Conservation (phyloP, 1,139 yeast species). For the Meyerozyma sp. region DNA sequence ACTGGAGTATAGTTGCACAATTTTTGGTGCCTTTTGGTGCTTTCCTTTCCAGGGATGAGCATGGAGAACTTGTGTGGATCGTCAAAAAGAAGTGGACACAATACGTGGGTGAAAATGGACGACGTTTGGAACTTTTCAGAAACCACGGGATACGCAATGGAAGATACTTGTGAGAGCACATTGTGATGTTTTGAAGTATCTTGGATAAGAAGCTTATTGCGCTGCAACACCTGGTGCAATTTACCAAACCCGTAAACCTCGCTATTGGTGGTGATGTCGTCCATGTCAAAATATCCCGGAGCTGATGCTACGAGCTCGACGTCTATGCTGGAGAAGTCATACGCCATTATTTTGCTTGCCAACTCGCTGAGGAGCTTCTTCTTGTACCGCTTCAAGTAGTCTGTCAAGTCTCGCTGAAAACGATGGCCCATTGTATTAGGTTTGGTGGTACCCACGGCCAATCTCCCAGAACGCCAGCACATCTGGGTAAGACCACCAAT, state of each 20-base stretch:
- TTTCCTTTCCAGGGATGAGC: slow-evolving; percentile 24
- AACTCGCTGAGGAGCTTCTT: slow-evolving; percentile 22
- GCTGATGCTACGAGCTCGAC: slow-evolving; percentile 57
- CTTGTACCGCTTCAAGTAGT: slow-evolving; percentile 41
- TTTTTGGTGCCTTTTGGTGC: slow-evolving; percentile 21
- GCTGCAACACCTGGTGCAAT: slow-evolving; percentile 35
- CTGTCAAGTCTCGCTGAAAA: slow-evolving; percentile 33
- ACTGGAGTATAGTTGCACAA: slow-evolving; percentile 35
- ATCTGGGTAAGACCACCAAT: slow-evolving; percentile 57
- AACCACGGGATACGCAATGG: slow-evolving; percentile 53
- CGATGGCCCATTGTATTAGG: slow-evolving; percentile 5
- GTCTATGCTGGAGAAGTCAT: slow-evolving; percentile 41
- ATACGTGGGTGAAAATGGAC: slow-evolving; percentile 51
- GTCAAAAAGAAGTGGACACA: slow-evolving; percentile 40
- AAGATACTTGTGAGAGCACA: slow-evolving; percentile 51
- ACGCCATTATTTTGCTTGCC: slow-evolving; percentile 20
- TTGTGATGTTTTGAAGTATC: slow-evolving; percentile 15
- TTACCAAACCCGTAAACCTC: slow-evolving; percentile 48
- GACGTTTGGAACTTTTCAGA: slow-evolving; percentile 23
- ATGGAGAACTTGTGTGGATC: slow-evolving; percentile 9
- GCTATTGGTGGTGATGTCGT: slow-evolving; percentile 4
- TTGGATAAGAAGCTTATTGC: slow-evolving; percentile 25
- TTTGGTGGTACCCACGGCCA: slow-evolving; percentile 15
- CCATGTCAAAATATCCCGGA: slow-evolving; percentile 35
- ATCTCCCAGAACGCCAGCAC: slow-evolving; percentile 55